Evolutionary conservation across 768 basidiomycete species (phyloP).

Genomic region (Collybia mongolica): DNA sequence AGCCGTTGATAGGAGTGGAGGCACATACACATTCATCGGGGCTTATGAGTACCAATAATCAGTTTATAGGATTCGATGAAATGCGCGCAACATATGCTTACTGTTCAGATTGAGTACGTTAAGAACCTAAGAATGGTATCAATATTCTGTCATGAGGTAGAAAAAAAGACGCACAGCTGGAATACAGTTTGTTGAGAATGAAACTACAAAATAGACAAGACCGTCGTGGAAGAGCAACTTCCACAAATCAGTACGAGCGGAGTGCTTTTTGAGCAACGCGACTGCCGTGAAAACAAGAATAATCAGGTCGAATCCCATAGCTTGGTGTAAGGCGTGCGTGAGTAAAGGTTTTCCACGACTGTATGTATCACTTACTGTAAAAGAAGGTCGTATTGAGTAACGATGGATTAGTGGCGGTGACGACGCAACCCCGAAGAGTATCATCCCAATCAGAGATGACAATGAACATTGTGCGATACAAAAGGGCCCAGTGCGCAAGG

Average conservation of each 20-base stretch:
- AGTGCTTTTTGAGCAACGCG: conserved; percentile 50
- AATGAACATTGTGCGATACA: conserved; percentile 71
- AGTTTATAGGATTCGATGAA: not conserved
- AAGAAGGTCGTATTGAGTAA: conserved; percentile 67
- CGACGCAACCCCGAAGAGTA: conserved; percentile 39
- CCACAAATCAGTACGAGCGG: conserved; percentile 61
- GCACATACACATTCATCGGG: conserved; percentile 56
- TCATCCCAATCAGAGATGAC: conserved; percentile 56
- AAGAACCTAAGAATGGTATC: conserved; percentile 37
- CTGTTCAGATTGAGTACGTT: conserved; percentile 60
- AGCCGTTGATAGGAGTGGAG: not conserved
- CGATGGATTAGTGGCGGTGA: conserved; percentile 51
- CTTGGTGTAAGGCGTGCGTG: conserved; percentile 25
- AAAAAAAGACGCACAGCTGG: conserved; percentile 55
- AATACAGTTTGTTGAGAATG: conserved; percentile 63
- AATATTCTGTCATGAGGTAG: not conserved
- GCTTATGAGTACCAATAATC: conserved; percentile 29
- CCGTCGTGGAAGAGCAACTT: conserved; percentile 73
- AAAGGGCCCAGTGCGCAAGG: conserved; percentile 62
- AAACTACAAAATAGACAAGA: conserved; percentile 64
- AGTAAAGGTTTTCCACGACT: not conserved
- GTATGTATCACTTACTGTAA: conserved; percentile 51
- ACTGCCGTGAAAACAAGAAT: conserved; percentile 56
- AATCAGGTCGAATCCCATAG: conserved; percentile 68
- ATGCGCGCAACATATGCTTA: conserved; percentile 26